Evolutionary conservation across 2,329 filamentous ascomycete species (phyloP), one percentile per base, ranked within the genome.

Genomic region (Colletotrichum liaoningense): DNA sequence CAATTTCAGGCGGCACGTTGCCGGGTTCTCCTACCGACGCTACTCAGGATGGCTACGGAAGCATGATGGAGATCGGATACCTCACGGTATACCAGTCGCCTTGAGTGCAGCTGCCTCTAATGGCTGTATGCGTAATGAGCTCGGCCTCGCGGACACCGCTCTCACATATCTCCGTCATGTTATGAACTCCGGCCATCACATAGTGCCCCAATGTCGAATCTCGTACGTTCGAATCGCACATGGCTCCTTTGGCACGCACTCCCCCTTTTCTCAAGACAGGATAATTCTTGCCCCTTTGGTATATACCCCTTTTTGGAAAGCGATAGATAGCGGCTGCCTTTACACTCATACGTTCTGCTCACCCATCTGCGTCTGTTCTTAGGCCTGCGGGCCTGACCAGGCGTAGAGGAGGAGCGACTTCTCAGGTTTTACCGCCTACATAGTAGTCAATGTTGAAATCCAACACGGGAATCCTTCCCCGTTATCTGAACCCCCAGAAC

Each of bases 61-160:
- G 81, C 77, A 85, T 86, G 80, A 86, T 89, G 84, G 88, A 89
- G 78, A 83, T 88, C 28, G 83, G 82, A 58, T 89, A 89, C 72
- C 86, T 89, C 19, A 86, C 86, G 33, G 82, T 85, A 16, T 86
- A 84, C 66, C 75, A 75, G 58, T 57, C 70, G 28, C 59, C 62
- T 49, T 68, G 33, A 68, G 38, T 11, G 8, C 9, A 22, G 7
- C 42, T 19, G 16, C 28, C 24, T 38, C 24, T 49, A 8, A 49
- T 49, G 19, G 42, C 19, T 49, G 42, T 49, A 49, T 49, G 9
- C 42, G 19, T 49, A 49, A n/a, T 49, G 19, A 22, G 42, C 42
- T 49, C 8, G 19, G 19, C 42, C 42, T 22, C 42, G 42, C 19
- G 4, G 42, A 49, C 42, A 49, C 42, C 19, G n/a, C 16, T 6